Evolutionary conservation across 2,329 filamentous ascomycete species (phyloP), one percentile per base, ranked within the genome.

Genomic region (Neonectria hederae): DNA sequence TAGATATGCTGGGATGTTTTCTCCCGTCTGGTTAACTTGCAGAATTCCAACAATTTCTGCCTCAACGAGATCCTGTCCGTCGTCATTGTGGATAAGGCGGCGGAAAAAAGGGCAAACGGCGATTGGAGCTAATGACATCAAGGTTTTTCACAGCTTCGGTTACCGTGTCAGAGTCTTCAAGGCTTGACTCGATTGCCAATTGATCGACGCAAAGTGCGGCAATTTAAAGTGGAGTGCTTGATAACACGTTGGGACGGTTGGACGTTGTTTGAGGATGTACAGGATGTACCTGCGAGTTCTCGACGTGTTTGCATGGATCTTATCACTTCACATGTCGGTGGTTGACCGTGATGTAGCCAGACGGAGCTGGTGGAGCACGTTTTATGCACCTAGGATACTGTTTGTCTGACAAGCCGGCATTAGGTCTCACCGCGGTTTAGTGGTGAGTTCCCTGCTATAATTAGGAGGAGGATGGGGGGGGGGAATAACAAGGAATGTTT

Each of bases 61-160:
- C 48, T 51, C 48, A 30, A 19, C 26, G 19, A 51, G 26, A 32
- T n/a, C 11, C n/a, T 6, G 26, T 7, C 26, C 24, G n/a, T 51
- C 28, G 48, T 30, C 48, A 51, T 51, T 32, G 48, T 51, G 48
- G 48, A 51, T 32, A 30, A 14, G 45, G 22, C 22, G 7, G 45
- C 3, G 38, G 17, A 17, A 19, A 26, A 32, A 26, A 24, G 8
- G 11, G 26, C 19, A 32, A 5, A 11, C 19, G n/a, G 28, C 28
- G 26, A 51, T 51, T 51, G 48, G 28, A 28, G 48, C 28, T 51
- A 14, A 51, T 51, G 48, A 51, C 48, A 51, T 35, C 48, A 32
- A 19, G 9, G 48, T 51, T 51, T 51, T 11, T 28, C 48, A 51
- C 48, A n/a, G 11, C 9, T 11, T 32, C 28, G 28, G 48, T 35